Conservation (phyloP, 495 filamentous ascomycete species). For the Talaromyces trachyspermus region DNA sequence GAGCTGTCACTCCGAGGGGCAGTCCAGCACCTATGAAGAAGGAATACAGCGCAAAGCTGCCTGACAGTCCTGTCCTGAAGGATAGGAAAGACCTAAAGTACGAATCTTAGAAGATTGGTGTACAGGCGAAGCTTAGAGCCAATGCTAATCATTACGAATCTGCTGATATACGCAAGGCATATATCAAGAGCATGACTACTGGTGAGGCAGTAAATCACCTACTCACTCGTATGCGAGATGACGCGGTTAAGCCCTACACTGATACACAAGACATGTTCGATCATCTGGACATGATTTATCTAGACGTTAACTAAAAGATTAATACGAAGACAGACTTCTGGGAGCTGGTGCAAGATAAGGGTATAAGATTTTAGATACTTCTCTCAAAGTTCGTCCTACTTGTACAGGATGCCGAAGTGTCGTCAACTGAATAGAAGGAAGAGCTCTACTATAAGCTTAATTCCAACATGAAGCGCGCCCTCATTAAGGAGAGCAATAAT, state of each 20-base stretch:
- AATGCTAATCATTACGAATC: no score
- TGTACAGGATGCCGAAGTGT: not conserved
- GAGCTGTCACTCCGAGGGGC: no score
- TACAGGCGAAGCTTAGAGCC: no score
- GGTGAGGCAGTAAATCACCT: not conserved
- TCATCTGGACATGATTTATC: not conserved
- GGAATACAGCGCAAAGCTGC: no score
- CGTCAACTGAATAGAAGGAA: slow-evolving; percentile 4
- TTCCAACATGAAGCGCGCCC: not conserved
- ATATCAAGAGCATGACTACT: not conserved
- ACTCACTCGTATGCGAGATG: not conserved
- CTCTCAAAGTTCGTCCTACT: slow-evolving; percentile 8
- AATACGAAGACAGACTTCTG: slow-evolving; percentile 1
- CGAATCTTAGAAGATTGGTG: no score
- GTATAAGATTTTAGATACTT: slow-evolving; percentile 4
- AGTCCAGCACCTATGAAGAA: no score
- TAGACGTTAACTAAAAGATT: not conserved
- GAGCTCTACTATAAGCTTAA: slow-evolving; percentile 2
- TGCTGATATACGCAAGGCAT: no score
- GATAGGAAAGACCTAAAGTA: no score
- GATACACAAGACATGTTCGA: not conserved
- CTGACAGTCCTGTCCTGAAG: no score
- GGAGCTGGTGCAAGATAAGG: not conserved
- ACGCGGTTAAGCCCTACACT: not conserved
- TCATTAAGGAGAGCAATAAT: not conserved